These are phyloP conservation scores for Canavalia gladiata DNA, from an alignment of 306 rosid species.

Conservation along the genomic window DNA sequence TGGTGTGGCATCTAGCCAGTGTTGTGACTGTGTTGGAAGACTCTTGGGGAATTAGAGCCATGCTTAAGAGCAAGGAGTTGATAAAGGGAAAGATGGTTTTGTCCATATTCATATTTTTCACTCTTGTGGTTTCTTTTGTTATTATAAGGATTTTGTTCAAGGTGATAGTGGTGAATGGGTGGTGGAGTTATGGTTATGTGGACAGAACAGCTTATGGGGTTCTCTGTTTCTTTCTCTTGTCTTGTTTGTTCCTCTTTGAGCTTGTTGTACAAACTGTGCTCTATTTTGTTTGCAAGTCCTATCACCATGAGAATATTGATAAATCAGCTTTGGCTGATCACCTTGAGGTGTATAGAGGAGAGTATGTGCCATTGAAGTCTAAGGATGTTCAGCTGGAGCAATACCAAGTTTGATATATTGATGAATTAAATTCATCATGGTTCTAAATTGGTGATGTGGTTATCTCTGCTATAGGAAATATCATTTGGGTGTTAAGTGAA, in stretches of 20 bases:
- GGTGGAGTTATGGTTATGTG: slow-evolving; percentile 37
- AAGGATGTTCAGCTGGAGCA: slow-evolving; percentile 72
- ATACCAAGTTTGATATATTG: slow-evolving; percentile 42
- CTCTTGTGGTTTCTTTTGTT: not conserved
- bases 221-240: slow-evolving; percentile 51
- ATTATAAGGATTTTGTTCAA: slow-evolving; percentile 47
- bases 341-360: slow-evolving; percentile 65
- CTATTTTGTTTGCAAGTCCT: slow-evolving; percentile 79
- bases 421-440: not conserved
- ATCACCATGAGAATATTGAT: slow-evolving; percentile 78
- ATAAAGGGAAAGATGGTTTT: slow-evolving; percentile 66
- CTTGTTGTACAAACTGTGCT: slow-evolving; percentile 67
- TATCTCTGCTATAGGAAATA: not conserved
- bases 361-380: slow-evolving; percentile 65
- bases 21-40: slow-evolving; percentile 78
- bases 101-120: slow-evolving; percentile 40
- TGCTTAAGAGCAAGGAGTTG: slow-evolving; percentile 67
- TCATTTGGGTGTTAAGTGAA: not conserved
- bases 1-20: slow-evolving; percentile 74
- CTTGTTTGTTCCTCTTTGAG: slow-evolving; percentile 49
- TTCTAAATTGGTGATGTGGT: not conserved
- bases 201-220: slow-evolving; percentile 52
- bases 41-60: slow-evolving; percentile 60
- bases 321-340: slow-evolving; percentile 73
- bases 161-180: slow-evolving; percentile 54